Percentiles rank a stretch among this genome's conserved stretches.
These are phyloP conservation scores for Stemphylium beticola DNA, from an alignment of 2,329 filamentous ascomycete species.

Conservation along the genomic window DNA sequence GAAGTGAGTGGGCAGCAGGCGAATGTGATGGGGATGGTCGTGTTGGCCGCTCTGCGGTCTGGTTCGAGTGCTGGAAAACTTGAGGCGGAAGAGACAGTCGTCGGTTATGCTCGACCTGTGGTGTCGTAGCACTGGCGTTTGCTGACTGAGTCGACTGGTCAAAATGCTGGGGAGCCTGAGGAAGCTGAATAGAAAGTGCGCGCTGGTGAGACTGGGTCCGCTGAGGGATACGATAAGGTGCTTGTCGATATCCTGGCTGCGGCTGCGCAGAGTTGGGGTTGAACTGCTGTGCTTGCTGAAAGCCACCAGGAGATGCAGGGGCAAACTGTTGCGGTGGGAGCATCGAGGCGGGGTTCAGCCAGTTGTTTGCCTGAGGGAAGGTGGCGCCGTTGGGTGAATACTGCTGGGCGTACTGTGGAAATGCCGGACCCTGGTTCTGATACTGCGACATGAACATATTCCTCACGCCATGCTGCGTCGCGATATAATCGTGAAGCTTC, in stretches of 20 bases:
- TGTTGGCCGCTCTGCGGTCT: conserved; percentile 18
- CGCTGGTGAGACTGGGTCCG: conserved; percentile 50
- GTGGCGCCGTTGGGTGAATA: conserved; percentile 29
- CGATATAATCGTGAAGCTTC: conserved; percentile 65
- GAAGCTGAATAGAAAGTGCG: conserved; percentile 54
- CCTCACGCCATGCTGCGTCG: conserved; percentile 63
- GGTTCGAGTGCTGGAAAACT: conserved; percentile 28
- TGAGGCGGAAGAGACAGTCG: conserved; percentile 54
- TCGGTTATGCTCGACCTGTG: conserved; percentile 40
- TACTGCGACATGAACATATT: conserved; percentile 49
- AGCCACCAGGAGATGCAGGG: conserved; percentile 33
- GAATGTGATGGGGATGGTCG: conserved; percentile 29
- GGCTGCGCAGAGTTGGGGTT: conserved; percentile 32
- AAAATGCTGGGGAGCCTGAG: conserved; percentile 43
- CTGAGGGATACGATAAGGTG: conserved; percentile 55
- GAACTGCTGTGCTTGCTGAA: conserved; percentile 26
- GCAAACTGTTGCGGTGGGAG: conserved; percentile 43
- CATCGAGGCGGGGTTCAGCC: conserved; percentile 41
- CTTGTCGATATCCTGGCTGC: conserved; percentile 48
- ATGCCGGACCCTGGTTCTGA: conserved; percentile 21
- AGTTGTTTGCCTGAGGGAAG: conserved; percentile 30
- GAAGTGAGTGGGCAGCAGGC: conserved; percentile 25
- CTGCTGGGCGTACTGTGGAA: conserved; percentile 25
- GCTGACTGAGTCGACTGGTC: conserved; percentile 33
- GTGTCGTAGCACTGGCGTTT: conserved; percentile 24